Evolutionary conservation across 495 filamentous ascomycete species (phyloP).

Genomic region (Talaromyces nanjingensis): DNA sequence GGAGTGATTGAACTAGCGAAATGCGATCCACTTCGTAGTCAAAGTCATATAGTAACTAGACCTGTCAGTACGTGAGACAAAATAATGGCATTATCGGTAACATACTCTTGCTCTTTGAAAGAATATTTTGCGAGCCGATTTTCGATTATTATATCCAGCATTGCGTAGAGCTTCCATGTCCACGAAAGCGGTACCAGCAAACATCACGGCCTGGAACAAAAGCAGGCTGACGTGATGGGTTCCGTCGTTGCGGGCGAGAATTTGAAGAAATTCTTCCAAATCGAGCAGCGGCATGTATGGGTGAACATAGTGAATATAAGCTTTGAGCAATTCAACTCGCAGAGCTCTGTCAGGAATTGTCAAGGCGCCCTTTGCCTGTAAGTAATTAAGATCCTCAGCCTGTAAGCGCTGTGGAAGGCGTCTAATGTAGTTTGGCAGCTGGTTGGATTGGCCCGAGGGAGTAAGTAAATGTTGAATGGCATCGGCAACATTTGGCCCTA

Average conservation of each 20-base stretch:
- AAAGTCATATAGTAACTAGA: constrained; percentile 65
- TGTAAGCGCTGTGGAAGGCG: constrained; percentile 62
- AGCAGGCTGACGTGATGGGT: constrained; percentile 67
- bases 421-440: constrained; percentile 65
- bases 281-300: constrained; percentile 87
- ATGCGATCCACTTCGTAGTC: constrained; percentile 80
- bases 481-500: constrained; percentile 5
- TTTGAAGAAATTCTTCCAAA: constrained; percentile 62
- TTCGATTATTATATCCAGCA: constrained; percentile 63
- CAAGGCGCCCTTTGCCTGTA: constrained; percentile 68
- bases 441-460: constrained; percentile 22
- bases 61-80: constrained; percentile 5
- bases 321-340: constrained; percentile 66
- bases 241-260: constrained; percentile 58
- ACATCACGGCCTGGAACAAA: constrained; percentile 78
- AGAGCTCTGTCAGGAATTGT: constrained; percentile 57
- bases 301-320: constrained; percentile 77
- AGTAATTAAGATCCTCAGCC: constrained; percentile 67
- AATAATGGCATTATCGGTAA: not conserved
- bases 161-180: constrained; percentile 60
- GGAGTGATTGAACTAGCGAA: constrained; percentile 71
- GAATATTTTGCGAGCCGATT: constrained; percentile 69
- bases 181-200: constrained; percentile 70
- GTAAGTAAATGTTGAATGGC: constrained; percentile 34
- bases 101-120: constrained; percentile 71